These are phyloP conservation scores for Penicillium ochrochloron DNA, from an alignment of 495 filamentous ascomycete species.

Conservation along the genomic window DNA sequence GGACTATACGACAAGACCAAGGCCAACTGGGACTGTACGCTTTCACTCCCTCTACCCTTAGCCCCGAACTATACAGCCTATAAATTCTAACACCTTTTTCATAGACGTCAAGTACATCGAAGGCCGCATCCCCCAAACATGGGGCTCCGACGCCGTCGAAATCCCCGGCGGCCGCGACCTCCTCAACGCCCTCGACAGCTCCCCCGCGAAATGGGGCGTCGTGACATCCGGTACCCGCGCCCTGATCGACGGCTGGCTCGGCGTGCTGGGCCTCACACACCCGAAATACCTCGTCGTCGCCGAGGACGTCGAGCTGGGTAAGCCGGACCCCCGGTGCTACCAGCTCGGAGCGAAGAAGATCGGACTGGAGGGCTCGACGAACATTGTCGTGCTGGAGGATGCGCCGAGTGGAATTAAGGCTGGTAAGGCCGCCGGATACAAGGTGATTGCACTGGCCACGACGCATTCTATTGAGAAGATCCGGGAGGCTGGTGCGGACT, in stretches of 20 bases:
- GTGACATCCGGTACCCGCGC: slow-evolving; percentile 88
- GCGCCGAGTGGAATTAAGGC: slow-evolving; percentile 88
- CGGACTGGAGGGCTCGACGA: slow-evolving; percentile 54
- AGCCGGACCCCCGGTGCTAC: slow-evolving; percentile 87
- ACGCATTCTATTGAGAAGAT: slow-evolving; percentile 79
- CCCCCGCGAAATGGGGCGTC: slow-evolving; percentile 78
- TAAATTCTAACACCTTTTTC: not conserved
- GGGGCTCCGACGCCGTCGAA: slow-evolving; percentile 78
- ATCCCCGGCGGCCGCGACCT: slow-evolving; percentile 71
- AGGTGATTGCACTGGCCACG: slow-evolving; percentile 84
- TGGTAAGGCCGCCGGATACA: slow-evolving; percentile 88
- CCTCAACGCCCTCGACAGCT: slow-evolving; percentile 60
- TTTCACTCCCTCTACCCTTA: not conserved
- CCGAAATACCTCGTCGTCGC: slow-evolving; percentile 80
- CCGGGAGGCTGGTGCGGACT: slow-evolving; percentile 76
- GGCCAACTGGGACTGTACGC: slow-evolving; percentile 91
- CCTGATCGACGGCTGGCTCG: slow-evolving; percentile 84
- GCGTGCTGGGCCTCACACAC: slow-evolving; percentile 72
- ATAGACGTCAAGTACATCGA: slow-evolving; percentile 82
- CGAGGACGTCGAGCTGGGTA: slow-evolving; percentile 83
- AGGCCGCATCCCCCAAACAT: slow-evolving; percentile 72
- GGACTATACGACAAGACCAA: slow-evolving; percentile 73
- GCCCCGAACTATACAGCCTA: not conserved
- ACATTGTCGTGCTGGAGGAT: slow-evolving; percentile 86
- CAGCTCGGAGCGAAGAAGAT: slow-evolving; percentile 68